Evolutionary conservation across 345 rosid species (phyloP), one percentile per base, ranked within the genome.

Genomic region (Eucalyptus virginea): DNA sequence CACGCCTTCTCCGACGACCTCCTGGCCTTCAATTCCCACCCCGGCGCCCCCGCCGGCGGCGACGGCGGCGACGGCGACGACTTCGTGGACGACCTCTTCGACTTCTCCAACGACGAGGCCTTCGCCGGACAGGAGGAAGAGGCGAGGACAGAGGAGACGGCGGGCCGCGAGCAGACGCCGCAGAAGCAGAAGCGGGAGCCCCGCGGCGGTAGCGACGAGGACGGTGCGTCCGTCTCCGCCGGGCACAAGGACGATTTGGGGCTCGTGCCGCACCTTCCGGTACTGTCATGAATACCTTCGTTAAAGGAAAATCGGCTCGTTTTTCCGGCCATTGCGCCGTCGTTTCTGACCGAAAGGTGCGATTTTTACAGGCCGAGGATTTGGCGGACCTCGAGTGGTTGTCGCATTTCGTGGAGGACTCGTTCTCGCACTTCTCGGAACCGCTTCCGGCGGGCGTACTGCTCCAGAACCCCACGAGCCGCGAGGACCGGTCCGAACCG

Each of bases 351-450:
- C 60, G 89, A 93, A 89, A 89, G 88, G 28, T 52, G 69, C 48
- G 21, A 21, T 91, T 91, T 91, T 87, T 92, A 8, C 91, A 97
- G 99, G 93, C 92, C 88, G 98, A 95, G 91, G 99, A 97, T 83
- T 90, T 96, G 86, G 96, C 91, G 77, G 91, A 93, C 91, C 96
- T 98, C 19, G 99, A 96, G 87, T 98, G 99, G 99, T 87, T 98
- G 87, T 98, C 99, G 32, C 97, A 92, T 81, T 97, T 98, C 83
- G 99, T 97, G 65, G 99, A 98, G 80, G 99, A 95, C 89, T 96
- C 98, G 42, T 95, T 93, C 94, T 92, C 95, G 87, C 97, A 95
- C 85, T 89, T 92, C 89, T 92, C 94, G n/a, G 88, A 51, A 56
- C 87, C 54, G 88, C 45, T 81, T 11, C 95, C 95, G 30, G 86